phyloP scores from a whole-genome alignment of 129 eudicot genomes.

The Heracleum sosnowskyi region DNA sequence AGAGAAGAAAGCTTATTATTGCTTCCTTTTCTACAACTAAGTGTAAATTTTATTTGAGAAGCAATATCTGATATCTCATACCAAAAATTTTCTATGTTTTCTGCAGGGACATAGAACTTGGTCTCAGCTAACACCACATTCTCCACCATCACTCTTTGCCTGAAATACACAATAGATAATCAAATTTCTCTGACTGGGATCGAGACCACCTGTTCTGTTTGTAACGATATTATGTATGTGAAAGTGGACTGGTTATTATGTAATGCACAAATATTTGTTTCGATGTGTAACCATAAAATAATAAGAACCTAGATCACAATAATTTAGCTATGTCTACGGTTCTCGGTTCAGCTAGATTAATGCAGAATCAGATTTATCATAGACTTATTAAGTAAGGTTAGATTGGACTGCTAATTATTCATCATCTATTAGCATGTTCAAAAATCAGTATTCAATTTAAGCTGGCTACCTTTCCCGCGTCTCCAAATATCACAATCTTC shows the following conservation, averaged over 20 bases:
- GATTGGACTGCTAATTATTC: not conserved
- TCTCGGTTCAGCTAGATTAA: not conserved
- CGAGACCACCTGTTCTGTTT: not conserved
- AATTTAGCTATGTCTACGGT: not conserved
- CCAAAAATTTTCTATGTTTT: slow-evolving; percentile 87
- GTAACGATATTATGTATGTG: slow-evolving; percentile 20
- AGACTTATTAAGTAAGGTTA: not conserved
- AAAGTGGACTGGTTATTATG: not conserved
- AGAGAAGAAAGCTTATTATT: slow-evolving; percentile 7
- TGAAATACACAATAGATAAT: slow-evolving; percentile 21
- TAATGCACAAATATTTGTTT: not conserved
- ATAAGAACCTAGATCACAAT: not conserved
- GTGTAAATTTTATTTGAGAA: not conserved
- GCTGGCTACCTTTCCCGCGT: slow-evolving; percentile 80
- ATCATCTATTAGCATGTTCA: not conserved
- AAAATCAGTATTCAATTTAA: not conserved
- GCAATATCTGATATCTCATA: slow-evolving; percentile 17
- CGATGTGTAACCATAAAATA: not conserved
- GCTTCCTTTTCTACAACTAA: not conserved
- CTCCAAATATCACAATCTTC: slow-evolving; percentile 79
- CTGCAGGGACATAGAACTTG: slow-evolving; percentile 83
- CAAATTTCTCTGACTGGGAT: slow-evolving; percentile 29
- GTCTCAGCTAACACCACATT: slow-evolving; percentile 97
- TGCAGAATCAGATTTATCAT: not conserved
- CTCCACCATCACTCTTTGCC: slow-evolving; percentile 98